Conservation (phyloP, 441 rosid genomes). For the Biscutella laevigata region DNA sequence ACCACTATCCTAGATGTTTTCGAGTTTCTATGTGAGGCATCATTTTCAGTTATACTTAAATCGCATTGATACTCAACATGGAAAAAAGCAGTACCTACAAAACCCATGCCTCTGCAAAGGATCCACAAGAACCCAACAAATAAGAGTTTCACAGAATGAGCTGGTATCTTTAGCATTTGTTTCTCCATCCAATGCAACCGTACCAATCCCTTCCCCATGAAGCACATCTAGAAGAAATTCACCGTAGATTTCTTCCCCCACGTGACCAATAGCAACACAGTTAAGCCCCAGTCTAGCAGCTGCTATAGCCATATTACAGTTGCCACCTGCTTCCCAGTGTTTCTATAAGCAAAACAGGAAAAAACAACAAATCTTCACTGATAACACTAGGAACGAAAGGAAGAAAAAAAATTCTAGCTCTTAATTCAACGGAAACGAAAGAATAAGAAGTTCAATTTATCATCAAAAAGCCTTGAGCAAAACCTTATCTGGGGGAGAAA, state of each 20-base stretch:
- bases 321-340: slow-evolving; percentile 98
- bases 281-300: slow-evolving; percentile 85
- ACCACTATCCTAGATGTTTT: not conserved
- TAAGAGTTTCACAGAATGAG: slow-evolving; percentile 56
- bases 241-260: slow-evolving; percentile 82
- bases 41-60: not conserved
- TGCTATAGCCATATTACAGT: slow-evolving; percentile 95
- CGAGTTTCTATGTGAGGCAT: not conserved
- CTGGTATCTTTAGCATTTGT: slow-evolving; percentile 27
- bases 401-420: not conserved
- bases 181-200: slow-evolving; percentile 55
- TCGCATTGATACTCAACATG: not conserved
- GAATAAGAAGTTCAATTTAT: not conserved
- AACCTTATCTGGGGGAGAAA: slow-evolving; percentile 88
- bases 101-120: slow-evolving; percentile 86
- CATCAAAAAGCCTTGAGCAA: not conserved
- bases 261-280: slow-evolving; percentile 73
- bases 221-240: slow-evolving; percentile 74
- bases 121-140: slow-evolving; percentile 98
- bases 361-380: not conserved
- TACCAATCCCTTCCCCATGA: slow-evolving; percentile 54
- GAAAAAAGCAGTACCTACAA: slow-evolving; percentile 61
- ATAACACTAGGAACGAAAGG: not conserved
- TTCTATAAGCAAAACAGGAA: slow-evolving; percentile 33
- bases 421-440: not conserved